Percentiles rank a stretch among this genome's conserved stretches.
Evolutionary conservation across 2,329 filamentous ascomycete species (phyloP).

Genomic region (Epichloe typhina): DNA sequence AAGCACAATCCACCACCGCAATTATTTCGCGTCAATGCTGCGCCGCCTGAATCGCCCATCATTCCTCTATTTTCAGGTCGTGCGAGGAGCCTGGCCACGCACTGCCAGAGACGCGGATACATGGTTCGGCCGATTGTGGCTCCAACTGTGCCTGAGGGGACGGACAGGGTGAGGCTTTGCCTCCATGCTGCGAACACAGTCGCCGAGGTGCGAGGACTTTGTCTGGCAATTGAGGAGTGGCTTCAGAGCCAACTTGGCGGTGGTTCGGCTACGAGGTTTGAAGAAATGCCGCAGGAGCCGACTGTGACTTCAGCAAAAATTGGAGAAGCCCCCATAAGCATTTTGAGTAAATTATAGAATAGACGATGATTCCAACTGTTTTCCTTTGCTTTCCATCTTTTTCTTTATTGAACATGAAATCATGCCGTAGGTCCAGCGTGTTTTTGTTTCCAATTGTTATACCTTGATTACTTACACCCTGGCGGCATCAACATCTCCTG

Average conservation of each 20-base stretch:
- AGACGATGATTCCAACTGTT: neutral
- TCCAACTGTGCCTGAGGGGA: slow-evolving; percentile 52
- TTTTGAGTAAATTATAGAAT: slow-evolving; percentile 5
- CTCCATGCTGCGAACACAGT: slow-evolving; percentile 53
- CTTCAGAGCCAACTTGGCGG: slow-evolving; percentile 6
- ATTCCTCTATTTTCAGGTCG: slow-evolving; percentile 46
- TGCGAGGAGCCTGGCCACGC: slow-evolving; percentile 43
- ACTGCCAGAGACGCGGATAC: slow-evolving; percentile 46
- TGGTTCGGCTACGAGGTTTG: no score
- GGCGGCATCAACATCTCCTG: slow-evolving; percentile 6
- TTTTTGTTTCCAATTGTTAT: no score
- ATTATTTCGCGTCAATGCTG: slow-evolving; percentile 22
- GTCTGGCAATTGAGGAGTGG: slow-evolving; percentile 36
- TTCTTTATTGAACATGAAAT: neutral
- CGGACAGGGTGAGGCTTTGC: slow-evolving; percentile 52
- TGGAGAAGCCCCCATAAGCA: neutral
- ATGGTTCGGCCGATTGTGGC: slow-evolving; percentile 53
- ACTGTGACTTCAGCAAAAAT: neutral
- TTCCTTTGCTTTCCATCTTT: neutral
- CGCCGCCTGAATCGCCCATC: slow-evolving; percentile 43
- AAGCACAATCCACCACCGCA: slow-evolving; percentile 8
- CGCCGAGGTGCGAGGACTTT: slow-evolving; percentile 41
- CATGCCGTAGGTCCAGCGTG: no score
- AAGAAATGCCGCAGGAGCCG: neutral
- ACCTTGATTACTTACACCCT: neutral